phyloP scores from a whole-genome alignment of 2,329 filamentous ascomycete genomes.

The Cladorrhinum sp. region DNA sequence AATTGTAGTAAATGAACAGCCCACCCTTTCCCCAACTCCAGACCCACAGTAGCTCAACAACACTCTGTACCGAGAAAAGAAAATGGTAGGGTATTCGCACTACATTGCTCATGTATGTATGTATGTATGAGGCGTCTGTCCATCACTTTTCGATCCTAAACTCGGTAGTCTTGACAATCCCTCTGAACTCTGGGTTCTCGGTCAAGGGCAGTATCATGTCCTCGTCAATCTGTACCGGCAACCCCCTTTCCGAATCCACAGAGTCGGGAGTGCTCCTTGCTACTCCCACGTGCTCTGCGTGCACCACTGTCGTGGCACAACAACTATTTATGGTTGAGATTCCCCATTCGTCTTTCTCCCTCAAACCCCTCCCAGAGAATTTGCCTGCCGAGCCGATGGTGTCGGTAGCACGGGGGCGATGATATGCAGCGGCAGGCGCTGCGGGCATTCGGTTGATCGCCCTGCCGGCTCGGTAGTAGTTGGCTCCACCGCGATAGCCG shows the following conservation, averaged over 20 bases:
- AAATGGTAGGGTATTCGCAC: no score
- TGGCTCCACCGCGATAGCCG: constrained; percentile 20
- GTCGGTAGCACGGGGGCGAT: background rate
- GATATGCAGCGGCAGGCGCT: constrained; percentile 1
- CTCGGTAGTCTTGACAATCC: constrained; percentile 25
- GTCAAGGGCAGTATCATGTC: constrained; percentile 10
- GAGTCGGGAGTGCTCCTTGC: background rate
- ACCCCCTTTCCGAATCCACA: background rate
- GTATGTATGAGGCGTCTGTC: no score
- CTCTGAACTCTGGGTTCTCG: constrained; percentile 14
- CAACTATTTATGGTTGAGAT: background rate
- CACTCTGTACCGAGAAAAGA: no score
- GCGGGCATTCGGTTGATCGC: constrained; percentile 21
- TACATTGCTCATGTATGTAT: no score
- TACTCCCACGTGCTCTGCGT: background rate
- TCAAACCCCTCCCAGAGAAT: background rate
- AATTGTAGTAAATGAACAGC: no score
- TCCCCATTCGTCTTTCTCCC: background rate
- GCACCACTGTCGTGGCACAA: background rate
- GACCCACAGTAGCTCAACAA: no score
- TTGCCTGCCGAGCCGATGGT: background rate
- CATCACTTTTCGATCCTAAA: constrained; percentile 13
- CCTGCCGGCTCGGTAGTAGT: constrained; percentile 27
- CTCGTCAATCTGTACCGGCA: constrained; percentile 1
- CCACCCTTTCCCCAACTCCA: no score